phyloP scores from a whole-genome alignment of 345 rosid genomes.

The Arabidopsis suecica region DNA sequence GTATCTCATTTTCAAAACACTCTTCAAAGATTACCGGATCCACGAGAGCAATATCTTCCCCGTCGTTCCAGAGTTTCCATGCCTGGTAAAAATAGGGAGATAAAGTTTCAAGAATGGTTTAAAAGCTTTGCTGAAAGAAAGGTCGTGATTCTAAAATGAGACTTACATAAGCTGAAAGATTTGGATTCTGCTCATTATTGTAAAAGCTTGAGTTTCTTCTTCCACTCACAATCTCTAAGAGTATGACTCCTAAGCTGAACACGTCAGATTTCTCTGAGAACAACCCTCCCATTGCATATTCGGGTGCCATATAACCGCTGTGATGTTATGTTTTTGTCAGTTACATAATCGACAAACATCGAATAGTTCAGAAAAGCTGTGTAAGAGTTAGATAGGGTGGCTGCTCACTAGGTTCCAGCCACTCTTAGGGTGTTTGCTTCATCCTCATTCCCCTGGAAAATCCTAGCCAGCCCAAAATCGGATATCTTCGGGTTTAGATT shows the following conservation, averaged over 20 bases:
- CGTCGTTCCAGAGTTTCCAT: constrained; percentile 43
- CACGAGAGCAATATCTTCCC: background rate
- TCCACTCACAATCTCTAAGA: constrained; percentile 51
- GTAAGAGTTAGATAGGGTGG: background rate
- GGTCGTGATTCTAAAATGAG: background rate
- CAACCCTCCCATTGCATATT: constrained; percentile 50
- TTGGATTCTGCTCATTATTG: constrained; percentile 28
- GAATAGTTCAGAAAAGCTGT: background rate
- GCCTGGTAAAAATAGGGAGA: constrained; percentile 18
- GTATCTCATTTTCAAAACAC: constrained; percentile 23
- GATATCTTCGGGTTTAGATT: constrained; percentile 50
- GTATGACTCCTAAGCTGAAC: constrained; percentile 53
- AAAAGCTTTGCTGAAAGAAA: constrained; percentile 11
- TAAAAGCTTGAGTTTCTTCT: constrained; percentile 45
- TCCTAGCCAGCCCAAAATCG: constrained; percentile 40
- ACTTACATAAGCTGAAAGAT: constrained; percentile 46
- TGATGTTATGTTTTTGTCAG: constrained; percentile 8
- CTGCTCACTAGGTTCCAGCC: constrained; percentile 26
- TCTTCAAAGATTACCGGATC: constrained; percentile 26
- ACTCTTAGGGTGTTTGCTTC: constrained; percentile 28
- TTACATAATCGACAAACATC: background rate
- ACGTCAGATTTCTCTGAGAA: constrained; percentile 58
- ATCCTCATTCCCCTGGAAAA: constrained; percentile 23
- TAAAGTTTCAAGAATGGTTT: background rate
- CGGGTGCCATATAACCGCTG: constrained; percentile 58